Evolutionary conservation across 495 filamentous ascomycete genomes (phyloP), one percentile per base, ranked within the genome.

Genomic region (Trichoderma orchidacearum): DNA sequence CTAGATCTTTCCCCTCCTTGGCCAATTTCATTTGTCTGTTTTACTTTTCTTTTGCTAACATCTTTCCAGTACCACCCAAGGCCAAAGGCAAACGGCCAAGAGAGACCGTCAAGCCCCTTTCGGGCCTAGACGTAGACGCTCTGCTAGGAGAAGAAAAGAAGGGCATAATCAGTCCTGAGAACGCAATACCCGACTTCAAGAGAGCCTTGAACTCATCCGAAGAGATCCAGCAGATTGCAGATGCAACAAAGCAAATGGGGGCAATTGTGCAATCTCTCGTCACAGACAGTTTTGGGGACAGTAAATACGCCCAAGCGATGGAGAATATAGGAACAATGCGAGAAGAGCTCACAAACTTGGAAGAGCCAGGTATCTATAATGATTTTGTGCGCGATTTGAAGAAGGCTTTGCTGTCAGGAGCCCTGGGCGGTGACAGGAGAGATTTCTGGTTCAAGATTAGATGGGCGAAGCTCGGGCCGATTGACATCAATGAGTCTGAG

Each of bases 131-230:
- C 62, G 79, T 96, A 54, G 85, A 89, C 58, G 78, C 80, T 1
- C 83, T 96, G 17, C 83, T 95, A 25, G 75, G 77, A 45, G 71
- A 65, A 71, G 81, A 62, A 55, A 68, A 66, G 50, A 66, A 68
- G 36, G 69, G 71, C 35, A 85, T 80, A 56, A 90, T 99, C 54
- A 85, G 85, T 3, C 62, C 80, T 0, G 73, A 83, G 25, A 97
- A 99, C 62, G 82, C 90, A 4, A 87, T 99, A 48, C 90, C 94
- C 0, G 86, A 91, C 54, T 97, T 96, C 79, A 94, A 90, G 63
- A 89, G 92, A 69, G 79, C 81, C 21, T 74, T 97, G 15, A 75
- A 76, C 0, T 27, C 30, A 9, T 55, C 53, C 7, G 80, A 83
- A 13, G 81, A 82, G 30, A 70, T 84, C 15, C 72, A 76, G 15